These are phyloP conservation scores for Niebla homalea DNA, from an alignment of 495 filamentous ascomycete species.

Conservation along the genomic window DNA sequence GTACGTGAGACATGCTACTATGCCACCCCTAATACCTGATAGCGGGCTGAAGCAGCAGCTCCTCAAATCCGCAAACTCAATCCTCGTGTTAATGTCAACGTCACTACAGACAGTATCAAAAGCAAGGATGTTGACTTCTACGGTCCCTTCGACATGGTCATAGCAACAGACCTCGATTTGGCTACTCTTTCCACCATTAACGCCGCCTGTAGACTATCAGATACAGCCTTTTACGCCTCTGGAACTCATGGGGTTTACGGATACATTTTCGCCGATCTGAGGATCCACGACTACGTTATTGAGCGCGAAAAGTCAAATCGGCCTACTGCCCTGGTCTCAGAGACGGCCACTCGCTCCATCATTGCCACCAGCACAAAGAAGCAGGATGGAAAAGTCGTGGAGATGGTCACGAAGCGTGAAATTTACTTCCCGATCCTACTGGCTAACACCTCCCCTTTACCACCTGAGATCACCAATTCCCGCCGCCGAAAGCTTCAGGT, in stretches of 20 bases:
- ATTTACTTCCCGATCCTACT: conserved; percentile 69
- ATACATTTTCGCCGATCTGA: conserved; percentile 85
- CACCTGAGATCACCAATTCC: conserved; percentile 51
- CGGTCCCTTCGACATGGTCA: conserved; percentile 65
- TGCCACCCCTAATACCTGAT: conserved; percentile 6
- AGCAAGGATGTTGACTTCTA: conserved; percentile 58
- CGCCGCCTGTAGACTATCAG: conserved; percentile 59
- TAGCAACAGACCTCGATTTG: conserved; percentile 80
- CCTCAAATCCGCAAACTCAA: conserved; percentile 71
- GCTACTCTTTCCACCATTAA: conserved; percentile 63
- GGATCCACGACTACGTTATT: conserved; percentile 75
- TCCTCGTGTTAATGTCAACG: conserved; percentile 67
- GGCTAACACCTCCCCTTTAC: conserved; percentile 61
- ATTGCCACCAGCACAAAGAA: conserved; percentile 57
- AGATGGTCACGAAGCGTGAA: conserved; percentile 88
- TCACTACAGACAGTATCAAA: conserved; percentile 49
- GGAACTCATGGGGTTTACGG: conserved; percentile 84
- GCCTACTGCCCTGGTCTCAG: conserved; percentile 45
- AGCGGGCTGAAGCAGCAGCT: conserved; percentile 75
- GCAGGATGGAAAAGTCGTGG: conserved; percentile 58
- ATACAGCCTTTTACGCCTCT: conserved; percentile 77
- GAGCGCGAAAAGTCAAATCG: conserved; percentile 72
- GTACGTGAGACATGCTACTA: not conserved
- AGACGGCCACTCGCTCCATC: conserved; percentile 67
- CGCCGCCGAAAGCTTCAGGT: conserved; percentile 59